Percentiles rank a stretch among this genome's conserved stretches.
phyloP scores from a whole-genome alignment of 305 asterid genomes.

The Lippia alba region DNA sequence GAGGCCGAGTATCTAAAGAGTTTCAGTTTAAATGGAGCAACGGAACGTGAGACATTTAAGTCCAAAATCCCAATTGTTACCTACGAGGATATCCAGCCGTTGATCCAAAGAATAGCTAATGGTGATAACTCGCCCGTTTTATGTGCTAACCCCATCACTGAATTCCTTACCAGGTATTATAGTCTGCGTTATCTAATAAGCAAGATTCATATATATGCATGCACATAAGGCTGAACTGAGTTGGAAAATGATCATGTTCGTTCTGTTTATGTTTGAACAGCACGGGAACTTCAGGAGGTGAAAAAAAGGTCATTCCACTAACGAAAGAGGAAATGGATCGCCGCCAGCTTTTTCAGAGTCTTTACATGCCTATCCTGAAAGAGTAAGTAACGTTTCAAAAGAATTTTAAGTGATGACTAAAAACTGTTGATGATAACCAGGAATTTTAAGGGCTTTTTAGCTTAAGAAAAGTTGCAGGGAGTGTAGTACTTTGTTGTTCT shows the following conservation, averaged over 20 bases:
- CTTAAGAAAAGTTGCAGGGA: no score
- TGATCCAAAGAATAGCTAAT: slow-evolving; percentile 44
- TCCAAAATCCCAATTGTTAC: slow-evolving; percentile 37
- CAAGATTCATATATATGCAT: no score
- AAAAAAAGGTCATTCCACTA: slow-evolving; percentile 44
- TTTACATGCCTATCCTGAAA: slow-evolving; percentile 45
- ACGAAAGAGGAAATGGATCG: slow-evolving; percentile 39
- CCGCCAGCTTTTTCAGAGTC: slow-evolving; percentile 42
- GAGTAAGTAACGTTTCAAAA: slow-evolving; percentile 26
- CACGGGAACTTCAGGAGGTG: slow-evolving; percentile 43
- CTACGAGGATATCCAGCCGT: slow-evolving; percentile 47
- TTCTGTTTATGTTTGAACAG: neutral
- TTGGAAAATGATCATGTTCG: neutral
- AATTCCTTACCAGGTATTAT: slow-evolving; percentile 45
- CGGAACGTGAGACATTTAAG: slow-evolving; percentile 37
- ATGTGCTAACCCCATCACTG: slow-evolving; percentile 45
- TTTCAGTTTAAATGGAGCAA: slow-evolving; percentile 33
- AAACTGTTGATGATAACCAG: no score
- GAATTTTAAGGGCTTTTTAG: no score
- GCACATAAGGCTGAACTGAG: neutral
- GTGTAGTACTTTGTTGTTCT: no score
- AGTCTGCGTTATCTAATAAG: neutral
- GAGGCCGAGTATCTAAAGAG: slow-evolving; percentile 39
- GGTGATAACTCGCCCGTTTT: slow-evolving; percentile 50
- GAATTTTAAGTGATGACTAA: neutral